Conservation (phyloP, 2,329 filamentous ascomycete species). For the Hyphodiscus sp. region DNA sequence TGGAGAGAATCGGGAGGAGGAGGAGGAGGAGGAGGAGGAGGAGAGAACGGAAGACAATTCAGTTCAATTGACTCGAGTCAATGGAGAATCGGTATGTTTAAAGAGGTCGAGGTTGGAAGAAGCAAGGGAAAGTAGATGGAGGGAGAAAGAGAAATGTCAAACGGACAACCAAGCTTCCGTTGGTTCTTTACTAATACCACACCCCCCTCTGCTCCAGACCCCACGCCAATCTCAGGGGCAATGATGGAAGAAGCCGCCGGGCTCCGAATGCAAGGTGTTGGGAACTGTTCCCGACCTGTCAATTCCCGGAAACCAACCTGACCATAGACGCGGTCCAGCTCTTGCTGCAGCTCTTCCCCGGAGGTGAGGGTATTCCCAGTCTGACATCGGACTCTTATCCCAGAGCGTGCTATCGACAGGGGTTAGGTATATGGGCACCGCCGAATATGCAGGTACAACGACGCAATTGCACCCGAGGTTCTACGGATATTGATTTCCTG, state of each 20-base stretch:
- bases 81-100: background rate
- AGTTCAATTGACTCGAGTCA: background rate
- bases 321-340: background rate
- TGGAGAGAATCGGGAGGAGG: background rate
- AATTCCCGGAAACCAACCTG: background rate
- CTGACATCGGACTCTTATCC: conserved; percentile 8
- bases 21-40: background rate
- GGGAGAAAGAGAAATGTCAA: background rate
- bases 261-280: background rate
- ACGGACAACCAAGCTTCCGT: background rate
- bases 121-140: background rate
- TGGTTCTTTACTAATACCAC: background rate
- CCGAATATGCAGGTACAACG: conserved; percentile 17
- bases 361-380: conserved; percentile 1
- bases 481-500: background rate
- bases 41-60: background rate
- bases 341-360: conserved; percentile 1
- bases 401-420: conserved; percentile 12
- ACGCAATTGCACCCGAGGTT: background rate
- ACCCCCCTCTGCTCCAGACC: background rate
- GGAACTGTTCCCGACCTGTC: background rate
- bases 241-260: background rate
- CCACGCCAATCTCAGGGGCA: background rate
- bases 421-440: background rate
- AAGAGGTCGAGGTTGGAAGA: background rate